Base-by-base conservation (phyloP, 148 eudicot genomes). In the Camellia japonica region DNA sequence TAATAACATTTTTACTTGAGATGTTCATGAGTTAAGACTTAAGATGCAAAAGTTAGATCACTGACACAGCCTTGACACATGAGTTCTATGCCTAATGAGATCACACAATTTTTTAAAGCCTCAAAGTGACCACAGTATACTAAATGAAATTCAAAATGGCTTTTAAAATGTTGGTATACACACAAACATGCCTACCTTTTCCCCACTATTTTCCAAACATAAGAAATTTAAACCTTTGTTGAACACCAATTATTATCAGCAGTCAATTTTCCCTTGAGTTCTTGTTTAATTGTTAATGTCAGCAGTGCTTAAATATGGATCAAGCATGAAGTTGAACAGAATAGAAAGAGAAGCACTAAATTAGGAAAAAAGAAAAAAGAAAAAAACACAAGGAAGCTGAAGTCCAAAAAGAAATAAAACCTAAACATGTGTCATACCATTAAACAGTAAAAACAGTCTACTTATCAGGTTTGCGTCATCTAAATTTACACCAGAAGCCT, bases 401-500 rank as follows among this genome's bases (percentile, higher is more conserved):
- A 12, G 15, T 62, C 38, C 67, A 19, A 52, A 51, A 14, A 51
- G 69, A 59, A 44, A 43, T 30, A 4, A n/a, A 56, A 18, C 56
- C 13, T 14, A 65, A 77, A 60, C 42, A 54, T 43, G 18, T 43
- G 71, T 42, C 87, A 76, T 90, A 95, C 99, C 99, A 76, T 92
- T 95, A 76, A 95, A 95, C 56, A 95, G 85, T 52, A 87, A 83
- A 88, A 93, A 93, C 64, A 95, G 85, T 85, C 83, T 87, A 74
- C 76, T 90, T 79, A 93, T 88, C 82, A 95, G 91, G 84, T 75
- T 89, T 44, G 89, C 73, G 80, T 93, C 92, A 42, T 95, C 99
- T 80, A 95, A 89, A 90, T 93, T 87, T 58, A 87, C 97, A 77
- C 87, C 88, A 86, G 91, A 86, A 55, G 93, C 92, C 84, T 87